A percentile compares a stretch with the other conserved stretches of the same genome.
phyloP scores from a whole-genome alignment of 163 green algal genomes.

The Chlorella variabilis region DNA sequence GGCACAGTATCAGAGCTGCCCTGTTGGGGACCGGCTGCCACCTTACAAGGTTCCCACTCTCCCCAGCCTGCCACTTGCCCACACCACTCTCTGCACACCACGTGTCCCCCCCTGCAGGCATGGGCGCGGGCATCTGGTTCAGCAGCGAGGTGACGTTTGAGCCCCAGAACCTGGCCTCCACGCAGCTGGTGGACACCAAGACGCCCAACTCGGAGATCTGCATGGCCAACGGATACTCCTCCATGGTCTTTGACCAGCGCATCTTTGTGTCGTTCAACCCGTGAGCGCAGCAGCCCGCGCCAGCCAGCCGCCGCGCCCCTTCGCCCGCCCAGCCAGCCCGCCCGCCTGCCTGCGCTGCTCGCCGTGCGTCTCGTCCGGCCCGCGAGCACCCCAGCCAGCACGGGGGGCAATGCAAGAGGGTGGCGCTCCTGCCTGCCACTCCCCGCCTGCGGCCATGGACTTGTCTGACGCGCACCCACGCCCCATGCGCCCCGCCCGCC shows the following conservation, averaged over 20 bases:
- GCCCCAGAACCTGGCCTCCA: conserved; percentile 89
- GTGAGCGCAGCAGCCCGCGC: conserved; percentile 53
- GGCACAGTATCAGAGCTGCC: no score
- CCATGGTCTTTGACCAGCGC: conserved; percentile 98
- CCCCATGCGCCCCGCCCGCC: not conserved
- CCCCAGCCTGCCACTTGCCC: no score
- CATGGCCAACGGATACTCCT: conserved; percentile 96
- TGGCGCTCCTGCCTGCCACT: no score
- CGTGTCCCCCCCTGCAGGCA: conserved; percentile 23
- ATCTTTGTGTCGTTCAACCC: conserved; percentile 98
- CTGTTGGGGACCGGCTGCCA: no score
- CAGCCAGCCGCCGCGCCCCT: not conserved
- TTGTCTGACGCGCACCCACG: no score
- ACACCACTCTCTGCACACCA: not conserved
- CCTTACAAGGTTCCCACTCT: no score
- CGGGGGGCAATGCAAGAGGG: no score
- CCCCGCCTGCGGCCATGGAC: no score
- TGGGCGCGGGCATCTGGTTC: conserved; percentile 93
- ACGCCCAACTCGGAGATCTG: conserved; percentile 97
- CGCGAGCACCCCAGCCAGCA: no score
- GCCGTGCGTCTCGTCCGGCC: no score
- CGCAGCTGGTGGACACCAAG: conserved; percentile 93
- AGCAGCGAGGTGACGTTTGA: conserved; percentile 81
- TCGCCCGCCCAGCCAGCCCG: no score
- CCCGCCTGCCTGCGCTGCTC: not conserved